phyloP scores from a whole-genome alignment of 2,329 filamentous ascomycete genomes.

The Stachybotrys echinatus region DNA sequence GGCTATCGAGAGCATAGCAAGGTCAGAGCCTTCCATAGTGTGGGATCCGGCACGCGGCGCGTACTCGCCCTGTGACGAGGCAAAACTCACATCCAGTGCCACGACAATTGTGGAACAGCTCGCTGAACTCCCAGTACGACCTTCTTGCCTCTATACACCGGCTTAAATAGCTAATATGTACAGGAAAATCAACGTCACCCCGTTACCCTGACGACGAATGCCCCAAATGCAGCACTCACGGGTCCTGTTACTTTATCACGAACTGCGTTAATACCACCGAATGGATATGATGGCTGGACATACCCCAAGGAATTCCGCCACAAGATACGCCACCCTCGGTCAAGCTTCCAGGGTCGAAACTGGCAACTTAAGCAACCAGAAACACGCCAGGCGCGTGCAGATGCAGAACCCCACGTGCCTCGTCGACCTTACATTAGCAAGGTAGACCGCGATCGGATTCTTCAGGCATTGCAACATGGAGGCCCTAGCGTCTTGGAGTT shows the following conservation, averaged over 20 bases:
- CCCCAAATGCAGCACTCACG: too few relatives aligned
- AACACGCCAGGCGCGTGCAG: not conserved
- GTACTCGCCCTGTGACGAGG: constrained; percentile 8
- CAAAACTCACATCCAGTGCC: constrained; percentile 10
- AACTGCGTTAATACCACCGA: not conserved
- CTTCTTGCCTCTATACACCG: not conserved
- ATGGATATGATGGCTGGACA: too few relatives aligned
- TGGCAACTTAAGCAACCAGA: not conserved
- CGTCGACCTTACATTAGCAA: not conserved
- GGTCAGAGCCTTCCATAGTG: not conserved
- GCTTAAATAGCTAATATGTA: not conserved
- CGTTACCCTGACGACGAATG: too few relatives aligned
- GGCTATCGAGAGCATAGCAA: not conserved
- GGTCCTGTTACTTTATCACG: too few relatives aligned
- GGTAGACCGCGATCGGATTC: not conserved
- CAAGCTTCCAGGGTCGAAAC: not conserved
- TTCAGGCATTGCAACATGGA: not conserved
- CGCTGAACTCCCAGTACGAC: constrained; percentile 12
- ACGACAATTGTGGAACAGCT: constrained; percentile 14
- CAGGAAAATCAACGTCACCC: not conserved
- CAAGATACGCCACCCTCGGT: too few relatives aligned
- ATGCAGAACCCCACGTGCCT: not conserved
- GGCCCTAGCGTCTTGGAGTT: not conserved
- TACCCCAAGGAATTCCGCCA: too few relatives aligned
- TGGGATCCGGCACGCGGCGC: not conserved